phyloP scores from a whole-genome alignment of 352 stramenopile genomes.

The Globisporangium lucens region DNA sequence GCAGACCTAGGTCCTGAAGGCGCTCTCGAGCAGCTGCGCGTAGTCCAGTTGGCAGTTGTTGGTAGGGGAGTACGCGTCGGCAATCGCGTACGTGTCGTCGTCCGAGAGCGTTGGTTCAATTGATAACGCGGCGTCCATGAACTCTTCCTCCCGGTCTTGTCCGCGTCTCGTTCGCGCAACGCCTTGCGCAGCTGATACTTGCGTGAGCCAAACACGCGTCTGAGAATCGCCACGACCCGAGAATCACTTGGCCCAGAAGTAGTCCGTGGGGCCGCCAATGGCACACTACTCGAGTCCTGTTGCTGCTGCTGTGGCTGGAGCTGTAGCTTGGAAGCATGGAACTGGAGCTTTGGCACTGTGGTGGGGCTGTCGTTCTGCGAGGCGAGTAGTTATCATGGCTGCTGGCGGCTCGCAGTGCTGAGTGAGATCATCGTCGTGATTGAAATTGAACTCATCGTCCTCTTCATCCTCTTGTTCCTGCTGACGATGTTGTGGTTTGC shows the following conservation, averaged over 20 bases:
- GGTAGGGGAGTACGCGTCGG: constrained; percentile 68
- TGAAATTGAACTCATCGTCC: constrained; percentile 8
- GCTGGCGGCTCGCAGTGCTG: constrained; percentile 15
- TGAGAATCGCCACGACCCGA: constrained; percentile 42
- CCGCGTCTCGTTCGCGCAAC: constrained; percentile 49
- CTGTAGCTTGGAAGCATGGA: constrained; percentile 1
- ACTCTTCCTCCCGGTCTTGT: constrained; percentile 72
- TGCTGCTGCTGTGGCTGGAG: constrained; percentile 1
- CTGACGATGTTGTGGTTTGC: neutral
- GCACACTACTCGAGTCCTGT: neutral
- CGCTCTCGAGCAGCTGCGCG: constrained; percentile 53
- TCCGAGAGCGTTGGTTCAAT: constrained; percentile 62
- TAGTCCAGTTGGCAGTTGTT: constrained; percentile 76
- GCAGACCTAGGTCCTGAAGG: constrained; percentile 39
- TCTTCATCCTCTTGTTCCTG: constrained; percentile 1
- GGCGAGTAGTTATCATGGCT: neutral
- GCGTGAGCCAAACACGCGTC: constrained; percentile 46
- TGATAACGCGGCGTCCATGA: constrained; percentile 68
- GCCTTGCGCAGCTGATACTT: constrained; percentile 77
- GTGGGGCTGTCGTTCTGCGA: neutral
- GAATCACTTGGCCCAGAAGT: constrained; percentile 10
- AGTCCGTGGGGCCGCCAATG: neutral
- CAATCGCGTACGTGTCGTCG: constrained; percentile 71
- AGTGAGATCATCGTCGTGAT: constrained; percentile 9
- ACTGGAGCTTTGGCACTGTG: neutral